Evolutionary conservation across 768 basidiomycete species (phyloP), one percentile per base, ranked within the genome.

Genomic region (Leccinum aurantiacum): DNA sequence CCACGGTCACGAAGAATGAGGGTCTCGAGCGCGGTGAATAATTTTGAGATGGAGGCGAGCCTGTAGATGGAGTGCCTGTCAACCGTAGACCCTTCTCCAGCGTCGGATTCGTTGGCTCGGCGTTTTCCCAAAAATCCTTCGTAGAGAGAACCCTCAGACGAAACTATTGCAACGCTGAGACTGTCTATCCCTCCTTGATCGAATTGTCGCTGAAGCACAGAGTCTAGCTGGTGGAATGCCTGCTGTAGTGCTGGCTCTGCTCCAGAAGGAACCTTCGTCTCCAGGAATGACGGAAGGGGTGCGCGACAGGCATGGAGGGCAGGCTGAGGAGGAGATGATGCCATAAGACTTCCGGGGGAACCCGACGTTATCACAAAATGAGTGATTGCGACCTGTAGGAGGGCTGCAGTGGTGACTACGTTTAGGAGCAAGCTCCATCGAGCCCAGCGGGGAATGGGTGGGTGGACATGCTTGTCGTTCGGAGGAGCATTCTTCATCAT

Each of bases 1-100:
- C 83, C 82, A 49, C 74, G 74, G 62, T 84, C 79, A 38, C 79
- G 76, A 24, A 84, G 69, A 11, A 85, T 76, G 44, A 81, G 65
- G 0, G 79, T 81, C 63, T 85, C 80, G 5, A 83, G 62, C 0
- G 77, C 76, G 4, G 78, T 76, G 63, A 84, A 82, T 59, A 84
- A 69, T 68, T 84, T 86, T 6, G 80, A 77, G 57, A 82, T 77
- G 44, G 80, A 82, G 2, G 82, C 82, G 25, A 84, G 71, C 27
- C 84, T 75, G 62, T 84, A 84, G 53, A 82, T 75, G 0, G 82
- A 79, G 63, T 83, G 66, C 54, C 76, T 72, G n/a, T 77, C 69
- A 1, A 79, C 74, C 0, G 65, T 67, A 5, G 63, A 63, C 10
- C 59, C 60, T 6, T 65, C 54, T 17, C 60, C 59, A 2, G 53